Base-by-base conservation (phyloP, 129 eudicot genomes). In the Solidago caesia region DNA sequence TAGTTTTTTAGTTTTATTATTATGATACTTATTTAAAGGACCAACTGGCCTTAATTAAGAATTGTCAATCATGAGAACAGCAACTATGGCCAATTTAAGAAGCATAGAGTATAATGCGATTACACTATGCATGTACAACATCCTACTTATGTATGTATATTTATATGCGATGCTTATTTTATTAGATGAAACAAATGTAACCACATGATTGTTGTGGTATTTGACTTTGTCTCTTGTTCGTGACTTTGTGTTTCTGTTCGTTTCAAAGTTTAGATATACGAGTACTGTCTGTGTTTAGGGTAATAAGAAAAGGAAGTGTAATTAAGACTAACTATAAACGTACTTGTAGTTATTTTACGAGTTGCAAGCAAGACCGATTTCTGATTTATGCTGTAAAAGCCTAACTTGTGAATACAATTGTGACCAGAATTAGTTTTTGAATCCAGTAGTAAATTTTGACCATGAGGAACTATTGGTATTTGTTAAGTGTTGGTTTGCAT, bases 51-150 rank as follows among this genome's bases (percentile, higher is more conserved):
- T 64, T 49, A 16, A 16, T 11, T 49, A 16, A 52, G 48, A 53
- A 13, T 51, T 64, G 25, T 16, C 41, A 27, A 64, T 75, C 72
- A 75, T 64, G 16, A 16, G 79, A 64, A 61, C 21, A 21, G 21
- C 61, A 48, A 39, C 9, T 64, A 64, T 64, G 63, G 42, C 48
- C 39, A 7, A 55, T 16, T 39, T 51, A 8, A 64, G 70, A 15
- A 64, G 64, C 8, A 11, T 4, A 15, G 43, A 33, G 43, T 4
- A 46, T 39, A 39, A 61, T 73, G 70, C 64, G 78, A 74, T 48
- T 42, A 21, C 78, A 74, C 42, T 42, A 15, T 48, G 70, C 45
- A 63, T 43, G 14, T 69, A 60, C 48, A 16, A 5, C 44, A 44
- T 16, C 67, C 68, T 25, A 57, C 21, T 47, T 26, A 39, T 58